Percentiles rank a stretch among this genome's conserved stretches.
Evolutionary conservation across 2,329 filamentous ascomycete genomes (phyloP).

Genomic region (Magnaporthiopsis rhizophila): DNA sequence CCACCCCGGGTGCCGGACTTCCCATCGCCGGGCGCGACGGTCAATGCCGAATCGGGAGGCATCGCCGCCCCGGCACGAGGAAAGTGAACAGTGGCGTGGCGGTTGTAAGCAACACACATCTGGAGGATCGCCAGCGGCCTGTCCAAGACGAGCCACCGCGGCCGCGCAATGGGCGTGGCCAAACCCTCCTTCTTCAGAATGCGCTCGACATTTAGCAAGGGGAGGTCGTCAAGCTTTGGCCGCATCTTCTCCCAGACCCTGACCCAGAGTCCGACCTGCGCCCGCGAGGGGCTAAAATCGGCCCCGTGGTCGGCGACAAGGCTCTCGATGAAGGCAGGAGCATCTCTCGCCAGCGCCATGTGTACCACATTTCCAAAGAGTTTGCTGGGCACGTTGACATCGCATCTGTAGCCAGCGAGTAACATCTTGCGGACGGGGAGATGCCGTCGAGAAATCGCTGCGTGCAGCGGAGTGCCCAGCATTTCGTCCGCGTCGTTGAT

Average conservation of each 20-base stretch:
- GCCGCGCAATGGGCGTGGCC: background rate
- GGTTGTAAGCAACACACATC: background rate
- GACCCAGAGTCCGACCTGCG: background rate
- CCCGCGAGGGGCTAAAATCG: background rate
- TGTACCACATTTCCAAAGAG: background rate
- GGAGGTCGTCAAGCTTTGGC: background rate
- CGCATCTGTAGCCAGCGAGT: background rate
- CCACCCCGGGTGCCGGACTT: too few species aligned
- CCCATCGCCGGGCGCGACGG: too few species aligned
- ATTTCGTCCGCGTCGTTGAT: background rate
- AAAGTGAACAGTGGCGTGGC: background rate
- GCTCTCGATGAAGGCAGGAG: background rate
- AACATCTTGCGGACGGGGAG: background rate
- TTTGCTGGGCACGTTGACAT: background rate
- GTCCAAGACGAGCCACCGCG: background rate
- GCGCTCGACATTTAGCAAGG: background rate
- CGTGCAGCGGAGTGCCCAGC: background rate
- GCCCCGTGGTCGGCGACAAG: background rate
- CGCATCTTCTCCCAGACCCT: background rate
- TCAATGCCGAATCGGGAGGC: background rate
- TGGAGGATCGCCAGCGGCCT: background rate
- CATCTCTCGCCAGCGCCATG: background rate
- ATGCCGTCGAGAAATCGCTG: background rate
- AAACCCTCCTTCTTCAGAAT: background rate
- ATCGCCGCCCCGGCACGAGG: too few species aligned